Evolutionary conservation across 2,329 filamentous ascomycete genomes (phyloP).

Genomic region (Penicillium brevicompactum): DNA sequence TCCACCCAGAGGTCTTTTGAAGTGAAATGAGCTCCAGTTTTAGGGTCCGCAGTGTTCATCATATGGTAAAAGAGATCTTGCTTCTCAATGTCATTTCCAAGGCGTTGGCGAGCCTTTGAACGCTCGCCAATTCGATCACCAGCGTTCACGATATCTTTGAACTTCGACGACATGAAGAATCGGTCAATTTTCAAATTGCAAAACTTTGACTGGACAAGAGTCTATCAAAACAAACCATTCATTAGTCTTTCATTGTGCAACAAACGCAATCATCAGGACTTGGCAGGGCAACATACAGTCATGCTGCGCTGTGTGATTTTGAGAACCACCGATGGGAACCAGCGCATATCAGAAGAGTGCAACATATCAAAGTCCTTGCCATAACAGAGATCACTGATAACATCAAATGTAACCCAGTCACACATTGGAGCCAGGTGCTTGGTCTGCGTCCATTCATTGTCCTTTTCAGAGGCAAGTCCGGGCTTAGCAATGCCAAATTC

Average conservation of each 20-base stretch:
- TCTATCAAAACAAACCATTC: background rate
- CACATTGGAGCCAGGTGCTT: conserved; percentile 25
- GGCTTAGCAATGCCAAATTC: background rate
- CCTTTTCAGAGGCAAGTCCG: background rate
- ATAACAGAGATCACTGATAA: conserved; percentile 36
- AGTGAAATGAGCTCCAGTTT: conserved; percentile 2
- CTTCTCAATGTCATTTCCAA: conserved; percentile 9
- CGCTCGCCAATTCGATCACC: conserved; percentile 4
- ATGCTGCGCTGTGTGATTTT: background rate
- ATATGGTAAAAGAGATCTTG: conserved; percentile 12
- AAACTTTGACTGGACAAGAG: conserved; percentile 6
- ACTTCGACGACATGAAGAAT: conserved; percentile 7
- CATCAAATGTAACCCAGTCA: conserved; percentile 33
- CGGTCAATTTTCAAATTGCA: conserved; percentile 8
- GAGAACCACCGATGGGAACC: background rate
- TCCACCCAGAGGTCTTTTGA: conserved; percentile 11
- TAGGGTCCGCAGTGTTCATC: conserved; percentile 12
- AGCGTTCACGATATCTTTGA: conserved; percentile 6
- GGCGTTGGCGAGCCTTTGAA: background rate
- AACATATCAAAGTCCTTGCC: conserved; percentile 36
- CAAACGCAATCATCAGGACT: background rate
- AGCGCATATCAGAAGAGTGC: conserved; percentile 30
- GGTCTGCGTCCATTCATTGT: background rate
- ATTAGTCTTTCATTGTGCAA: background rate
- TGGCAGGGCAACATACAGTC: background rate